Evolutionary conservation across 2,329 filamentous ascomycete genomes (phyloP).

Genomic region (Cryphonectria carpinicola): DNA sequence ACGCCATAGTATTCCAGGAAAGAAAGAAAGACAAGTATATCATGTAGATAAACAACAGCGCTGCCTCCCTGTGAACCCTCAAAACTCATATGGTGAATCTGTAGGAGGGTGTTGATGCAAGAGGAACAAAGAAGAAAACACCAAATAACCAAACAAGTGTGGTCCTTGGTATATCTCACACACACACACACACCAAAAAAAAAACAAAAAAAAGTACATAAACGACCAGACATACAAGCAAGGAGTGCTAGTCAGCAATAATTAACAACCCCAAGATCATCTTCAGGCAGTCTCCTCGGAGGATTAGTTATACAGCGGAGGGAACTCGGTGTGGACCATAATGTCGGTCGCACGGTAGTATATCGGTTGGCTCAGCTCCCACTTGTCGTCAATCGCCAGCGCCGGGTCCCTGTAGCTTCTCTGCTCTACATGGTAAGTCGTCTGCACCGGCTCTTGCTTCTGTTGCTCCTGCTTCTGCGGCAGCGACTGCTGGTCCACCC

Average conservation of each 20-base stretch:
- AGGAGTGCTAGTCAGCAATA: not conserved
- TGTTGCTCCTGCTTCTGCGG: not conserved
- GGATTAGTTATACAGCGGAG: not conserved
- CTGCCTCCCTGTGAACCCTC: not conserved
- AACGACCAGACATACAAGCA: not conserved
- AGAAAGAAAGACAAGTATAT: not conserved
- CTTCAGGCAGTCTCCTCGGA: not conserved
- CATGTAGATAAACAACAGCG: not conserved
- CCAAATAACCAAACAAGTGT: not conserved
- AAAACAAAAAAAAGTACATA: no score
- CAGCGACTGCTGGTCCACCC: not conserved
- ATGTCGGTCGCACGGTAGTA: conserved; percentile 21
- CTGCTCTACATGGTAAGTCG: not conserved
- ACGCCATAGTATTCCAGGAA: conserved; percentile 16
- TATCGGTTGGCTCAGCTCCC: conserved; percentile 14
- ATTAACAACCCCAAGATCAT: not conserved
- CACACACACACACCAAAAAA: no score
- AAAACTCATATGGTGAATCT: not conserved
- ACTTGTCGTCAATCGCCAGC: not conserved
- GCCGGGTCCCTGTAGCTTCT: not conserved
- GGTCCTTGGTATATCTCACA: not conserved
- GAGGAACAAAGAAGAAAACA: not conserved
- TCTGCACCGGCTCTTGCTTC: no score
- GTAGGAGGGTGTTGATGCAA: not conserved
- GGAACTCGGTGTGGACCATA: conserved; percentile 14